Percentiles rank a stretch among this genome's conserved stretches.
These are phyloP conservation scores for Lodderomyces jiufengensis DNA, from an alignment of 1,139 yeast genomes.

Conservation along the genomic window DNA sequence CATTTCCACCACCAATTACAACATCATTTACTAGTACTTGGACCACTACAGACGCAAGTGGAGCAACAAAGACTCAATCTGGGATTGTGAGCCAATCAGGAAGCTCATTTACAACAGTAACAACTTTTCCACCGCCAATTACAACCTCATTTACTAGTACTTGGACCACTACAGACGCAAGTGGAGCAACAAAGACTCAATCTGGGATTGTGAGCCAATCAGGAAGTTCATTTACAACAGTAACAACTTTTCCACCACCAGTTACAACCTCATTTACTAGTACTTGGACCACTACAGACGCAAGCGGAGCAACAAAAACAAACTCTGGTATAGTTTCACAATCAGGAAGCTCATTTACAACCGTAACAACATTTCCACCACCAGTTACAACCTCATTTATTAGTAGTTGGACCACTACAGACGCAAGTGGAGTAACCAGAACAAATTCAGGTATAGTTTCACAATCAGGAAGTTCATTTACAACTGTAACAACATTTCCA, in stretches of 20 bases:
- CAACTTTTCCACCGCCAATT: conserved; percentile 4
- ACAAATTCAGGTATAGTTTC: conserved; percentile 14
- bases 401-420: conserved; percentile 1
- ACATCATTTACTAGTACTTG: conserved; percentile 18
- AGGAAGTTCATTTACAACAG: conserved; percentile 6
- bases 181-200: conserved; percentile 4
- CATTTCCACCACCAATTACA: conserved; percentile 1
- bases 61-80: conserved; percentile 14
- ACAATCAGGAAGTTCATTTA: conserved; percentile 5
- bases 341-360: conserved; percentile 5
- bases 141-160: background rate
- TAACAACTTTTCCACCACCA: conserved; percentile 4
- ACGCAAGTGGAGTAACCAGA: conserved; percentile 3
- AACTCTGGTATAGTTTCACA: conserved; percentile 9
- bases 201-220: conserved; percentile 13
- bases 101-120: conserved; percentile 4
- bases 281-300: conserved; percentile 16
- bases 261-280: conserved; percentile 15
- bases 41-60: conserved; percentile 16
- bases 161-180: conserved; percentile 2
- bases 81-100: conserved; percentile 7
- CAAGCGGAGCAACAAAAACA: conserved; percentile 16
- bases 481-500: conserved; percentile 6
- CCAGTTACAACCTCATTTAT: conserved; percentile 1
- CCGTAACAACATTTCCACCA: conserved; percentile 4